These are phyloP conservation scores for Bryoerythrophyllum caledonicum DNA, from an alignment of 225 moss, liverwort and hornwort species.

Conservation along the genomic window DNA sequence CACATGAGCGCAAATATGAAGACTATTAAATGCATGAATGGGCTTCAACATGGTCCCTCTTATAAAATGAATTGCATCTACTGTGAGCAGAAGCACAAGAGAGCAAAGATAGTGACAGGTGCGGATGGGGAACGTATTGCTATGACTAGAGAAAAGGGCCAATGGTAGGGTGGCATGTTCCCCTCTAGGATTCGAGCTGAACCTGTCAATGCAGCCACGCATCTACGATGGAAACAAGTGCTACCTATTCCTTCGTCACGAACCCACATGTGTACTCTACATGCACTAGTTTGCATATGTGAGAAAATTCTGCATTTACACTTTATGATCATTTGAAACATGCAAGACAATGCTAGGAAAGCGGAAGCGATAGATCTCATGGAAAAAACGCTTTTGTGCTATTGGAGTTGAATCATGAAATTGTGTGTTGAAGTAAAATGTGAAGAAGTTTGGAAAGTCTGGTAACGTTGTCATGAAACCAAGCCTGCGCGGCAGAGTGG, in stretches of 20 bases:
- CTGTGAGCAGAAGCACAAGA: too few relatives aligned
- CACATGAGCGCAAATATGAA: too few relatives aligned
- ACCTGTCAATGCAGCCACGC: neutral
- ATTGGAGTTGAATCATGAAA: neutral
- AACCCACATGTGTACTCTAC: neutral
- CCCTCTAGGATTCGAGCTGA: neutral
- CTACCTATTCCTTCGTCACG: neutral
- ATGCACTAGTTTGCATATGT: too few relatives aligned
- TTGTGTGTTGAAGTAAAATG: neutral
- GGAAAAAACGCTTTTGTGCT: neutral
- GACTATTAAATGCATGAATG: too few relatives aligned
- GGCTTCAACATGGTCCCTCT: too few relatives aligned
- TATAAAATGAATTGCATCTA: too few relatives aligned
- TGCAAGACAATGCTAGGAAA: too few relatives aligned
- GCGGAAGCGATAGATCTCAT: too few relatives aligned
- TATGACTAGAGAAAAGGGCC: neutral
- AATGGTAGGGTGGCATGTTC: neutral
- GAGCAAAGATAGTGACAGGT: neutral
- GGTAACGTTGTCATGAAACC: too few relatives aligned
- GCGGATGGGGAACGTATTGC: neutral
- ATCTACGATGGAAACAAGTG: neutral
- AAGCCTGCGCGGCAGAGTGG: too few relatives aligned
- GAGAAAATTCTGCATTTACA: too few relatives aligned
- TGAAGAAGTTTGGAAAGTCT: neutral
- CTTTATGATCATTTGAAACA: too few relatives aligned